A percentile compares a stretch with the other conserved stretches of the same genome.
These are phyloP conservation scores for Chlamydomonas applanata DNA, from an alignment of 139 green algal species.

Conservation along the genomic window DNA sequence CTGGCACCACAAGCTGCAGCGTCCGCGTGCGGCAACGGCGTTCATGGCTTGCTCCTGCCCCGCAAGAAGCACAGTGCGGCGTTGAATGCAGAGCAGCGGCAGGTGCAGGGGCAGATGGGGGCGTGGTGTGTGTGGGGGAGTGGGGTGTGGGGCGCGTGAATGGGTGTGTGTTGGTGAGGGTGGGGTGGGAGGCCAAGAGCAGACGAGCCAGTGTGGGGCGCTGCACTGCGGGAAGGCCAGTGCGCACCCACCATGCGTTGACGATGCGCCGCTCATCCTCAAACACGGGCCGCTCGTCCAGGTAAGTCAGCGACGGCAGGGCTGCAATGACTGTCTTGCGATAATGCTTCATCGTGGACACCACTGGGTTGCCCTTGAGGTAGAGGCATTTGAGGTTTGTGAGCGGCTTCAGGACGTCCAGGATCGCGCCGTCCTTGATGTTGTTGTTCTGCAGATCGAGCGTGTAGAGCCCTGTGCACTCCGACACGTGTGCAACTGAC, in stretches of 20 bases:
- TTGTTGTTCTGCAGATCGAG: slow-evolving; percentile 82
- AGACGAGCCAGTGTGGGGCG: too few relatives aligned
- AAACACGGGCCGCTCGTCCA: slow-evolving; percentile 85
- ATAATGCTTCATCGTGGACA: slow-evolving; percentile 74
- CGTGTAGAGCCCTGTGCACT: slow-evolving; percentile 52
- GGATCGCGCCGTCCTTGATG: slow-evolving; percentile 51
- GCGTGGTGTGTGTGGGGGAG: too few relatives aligned
- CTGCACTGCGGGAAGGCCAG: too few relatives aligned
- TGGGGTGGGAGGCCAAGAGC: too few relatives aligned
- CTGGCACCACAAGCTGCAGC: too few relatives aligned
- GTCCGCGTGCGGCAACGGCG: too few relatives aligned
- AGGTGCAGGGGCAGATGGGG: too few relatives aligned
- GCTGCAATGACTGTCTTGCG: slow-evolving; percentile 64
- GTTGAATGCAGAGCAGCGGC: too few relatives aligned
- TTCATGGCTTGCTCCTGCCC: too few relatives aligned
- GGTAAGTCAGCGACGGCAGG: slow-evolving; percentile 70
- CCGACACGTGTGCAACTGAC: slow-evolving; percentile 41
- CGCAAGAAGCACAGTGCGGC: too few relatives aligned
- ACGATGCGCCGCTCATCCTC: slow-evolving; percentile 66
- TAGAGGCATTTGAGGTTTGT: slow-evolving; percentile 82
- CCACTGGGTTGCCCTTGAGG: slow-evolving; percentile 81
- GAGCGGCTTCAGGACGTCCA: slow-evolving; percentile 57
- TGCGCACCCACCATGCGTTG: slow-evolving; percentile 69
- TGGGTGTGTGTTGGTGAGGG: too few relatives aligned
- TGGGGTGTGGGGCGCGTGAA: too few relatives aligned